Evolutionary conservation across 208 protist genomes (phyloP), one percentile per base, ranked within the genome.

Genomic region (Strigomonas culicis): DNA sequence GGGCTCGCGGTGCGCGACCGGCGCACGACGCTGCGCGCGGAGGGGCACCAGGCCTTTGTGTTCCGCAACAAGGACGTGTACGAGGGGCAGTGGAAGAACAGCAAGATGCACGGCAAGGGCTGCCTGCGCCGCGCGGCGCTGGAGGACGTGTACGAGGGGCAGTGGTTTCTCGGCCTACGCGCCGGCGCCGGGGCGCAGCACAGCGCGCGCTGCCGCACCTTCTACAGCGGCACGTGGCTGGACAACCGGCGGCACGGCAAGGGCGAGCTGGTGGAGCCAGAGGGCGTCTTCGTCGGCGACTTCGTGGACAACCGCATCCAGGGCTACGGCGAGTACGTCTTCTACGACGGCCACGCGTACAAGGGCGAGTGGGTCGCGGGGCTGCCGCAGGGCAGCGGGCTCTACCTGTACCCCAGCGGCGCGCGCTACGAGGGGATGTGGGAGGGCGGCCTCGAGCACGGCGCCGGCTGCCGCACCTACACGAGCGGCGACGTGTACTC

Each of bases 1-100:
- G 63, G 25, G 36, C 15, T 79, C 34, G 84, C 77, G 24, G 77
- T 95, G 17, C 78, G 80, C 11, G 86, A 93, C 28, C 83, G 84
- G 0, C 69, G 77, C 27, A 88, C 74, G 11, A 64, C 72, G 27
- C 66, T 95, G 56, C 72, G 75, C 25, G 67, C 83, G 6, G 83
- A 91, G 27, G 89, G 89, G 50, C 88, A 93, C 64, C 89, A 92
- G 67, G 74, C 84, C 24, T 88, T 93, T 66, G 73, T 80, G 2
- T 93, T 95, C 64, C 79, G 79, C 21, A 93, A 95, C 43, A 81
- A 77, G 13, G 80, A 93, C 52, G 64, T 83, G 28, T 97, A 97
- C 78, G 86, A 94, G 64, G 93, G 93, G 7, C 65, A 86, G 59
- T 97, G 93, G 91, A 92, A 93, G 62, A 88, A 90, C 66, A 80